Conservation (phyloP, 169 alveolate species). For the Theileria orientalis region DNA sequence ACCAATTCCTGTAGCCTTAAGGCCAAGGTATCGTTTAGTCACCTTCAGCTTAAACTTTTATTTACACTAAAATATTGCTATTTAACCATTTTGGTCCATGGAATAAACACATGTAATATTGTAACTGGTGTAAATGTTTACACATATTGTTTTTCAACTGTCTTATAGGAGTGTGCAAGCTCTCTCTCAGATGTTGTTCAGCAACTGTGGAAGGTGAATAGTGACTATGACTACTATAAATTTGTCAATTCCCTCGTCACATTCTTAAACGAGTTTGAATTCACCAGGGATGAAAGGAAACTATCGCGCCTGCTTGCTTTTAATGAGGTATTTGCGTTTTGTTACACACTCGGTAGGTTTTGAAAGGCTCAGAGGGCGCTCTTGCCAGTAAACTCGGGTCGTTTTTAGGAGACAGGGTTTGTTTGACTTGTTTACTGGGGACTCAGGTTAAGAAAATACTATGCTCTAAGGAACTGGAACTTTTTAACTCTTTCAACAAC, state of each 20-base stretch:
- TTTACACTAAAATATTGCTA: not conserved
- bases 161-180: slow-evolving; percentile 8
- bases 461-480: slow-evolving; percentile 4
- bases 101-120: too few relatives aligned
- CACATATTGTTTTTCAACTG: not conserved
- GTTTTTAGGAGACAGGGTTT: not conserved
- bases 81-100: not conserved
- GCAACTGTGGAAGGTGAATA: not conserved
- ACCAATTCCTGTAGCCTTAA: not conserved
- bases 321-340: not conserved
- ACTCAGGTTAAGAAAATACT: not conserved
- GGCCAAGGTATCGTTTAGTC: slow-evolving; percentile 16
- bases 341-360: not conserved
- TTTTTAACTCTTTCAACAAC: slow-evolving; percentile 47
- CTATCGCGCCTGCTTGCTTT: not conserved
- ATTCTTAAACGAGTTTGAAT: slow-evolving; percentile 5
- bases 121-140: too few relatives aligned
- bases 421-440: not conserved
- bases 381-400: not conserved
- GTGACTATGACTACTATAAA: not conserved
- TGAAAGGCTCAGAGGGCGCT: not conserved
- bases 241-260: slow-evolving; percentile 4
- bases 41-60: not conserved
- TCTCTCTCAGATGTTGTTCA: not conserved
- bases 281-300: not conserved